Evolutionary conservation across 2,329 filamentous ascomycete genomes (phyloP).

Genomic region (Paraphoma chrysanthemicola): DNA sequence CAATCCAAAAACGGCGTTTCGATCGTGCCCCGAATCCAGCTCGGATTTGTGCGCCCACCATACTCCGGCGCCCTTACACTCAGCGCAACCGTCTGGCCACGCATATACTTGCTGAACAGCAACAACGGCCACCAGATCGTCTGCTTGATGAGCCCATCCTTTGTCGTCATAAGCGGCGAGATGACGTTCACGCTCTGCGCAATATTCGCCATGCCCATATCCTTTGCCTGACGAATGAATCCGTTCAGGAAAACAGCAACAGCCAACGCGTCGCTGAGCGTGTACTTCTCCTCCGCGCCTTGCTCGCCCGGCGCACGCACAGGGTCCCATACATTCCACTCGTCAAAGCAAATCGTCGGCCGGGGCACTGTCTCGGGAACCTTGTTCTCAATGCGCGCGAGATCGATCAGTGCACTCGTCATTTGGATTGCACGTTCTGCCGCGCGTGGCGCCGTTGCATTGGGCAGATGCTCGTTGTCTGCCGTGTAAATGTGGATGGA

Average conservation of each 20-base stretch:
- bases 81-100: slow-evolving; percentile 70
- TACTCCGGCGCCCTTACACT: slow-evolving; percentile 71
- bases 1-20: slow-evolving; percentile 76
- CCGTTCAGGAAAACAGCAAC: slow-evolving; percentile 78
- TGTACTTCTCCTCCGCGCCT: slow-evolving; percentile 75
- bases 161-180: slow-evolving; percentile 75
- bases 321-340: slow-evolving; percentile 86
- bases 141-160: slow-evolving; percentile 70
- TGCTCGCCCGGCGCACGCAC: slow-evolving; percentile 72
- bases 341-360: slow-evolving; percentile 80
- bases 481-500: slow-evolving; percentile 81
- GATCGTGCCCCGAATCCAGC: slow-evolving; percentile 69
- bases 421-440: slow-evolving; percentile 79
- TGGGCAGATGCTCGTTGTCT: slow-evolving; percentile 51
- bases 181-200: slow-evolving; percentile 82
- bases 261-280: slow-evolving; percentile 76
- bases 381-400: slow-evolving; percentile 73
- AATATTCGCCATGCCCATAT: slow-evolving; percentile 80
- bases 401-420: slow-evolving; percentile 71
- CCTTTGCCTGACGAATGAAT: slow-evolving; percentile 73
- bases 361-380: slow-evolving; percentile 65
- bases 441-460: slow-evolving; percentile 64
- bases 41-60: slow-evolving; percentile 69
- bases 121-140: slow-evolving; percentile 78
- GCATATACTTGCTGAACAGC: slow-evolving; percentile 75